phyloP scores from a whole-genome alignment of 2,329 filamentous ascomycete genomes.

The Lasiodiplodia sp. region DNA sequence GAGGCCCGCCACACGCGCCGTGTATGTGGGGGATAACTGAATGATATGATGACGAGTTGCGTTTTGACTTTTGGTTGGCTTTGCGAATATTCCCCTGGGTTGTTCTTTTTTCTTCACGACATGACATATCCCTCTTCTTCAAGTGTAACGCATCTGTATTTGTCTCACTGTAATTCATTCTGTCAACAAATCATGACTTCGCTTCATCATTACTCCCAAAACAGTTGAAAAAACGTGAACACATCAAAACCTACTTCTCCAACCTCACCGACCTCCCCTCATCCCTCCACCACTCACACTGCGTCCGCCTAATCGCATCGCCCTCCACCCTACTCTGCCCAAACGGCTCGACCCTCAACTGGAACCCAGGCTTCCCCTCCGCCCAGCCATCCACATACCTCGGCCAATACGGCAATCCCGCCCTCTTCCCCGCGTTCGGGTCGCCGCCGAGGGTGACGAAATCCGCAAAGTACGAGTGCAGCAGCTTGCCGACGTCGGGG shows the following conservation, averaged over 20 bases:
- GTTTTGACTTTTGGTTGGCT: not conserved
- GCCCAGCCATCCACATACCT: not conserved
- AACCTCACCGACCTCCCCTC: slow-evolving; percentile 34
- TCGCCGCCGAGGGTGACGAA: slow-evolving; percentile 17
- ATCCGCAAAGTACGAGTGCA: slow-evolving; percentile 17
- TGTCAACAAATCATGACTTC: too few relatives aligned
- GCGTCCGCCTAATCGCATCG: slow-evolving; percentile 37
- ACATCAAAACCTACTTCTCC: slow-evolving; percentile 32
- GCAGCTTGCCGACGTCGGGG: slow-evolving; percentile 2
- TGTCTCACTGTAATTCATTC: too few relatives aligned
- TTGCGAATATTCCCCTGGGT: not conserved
- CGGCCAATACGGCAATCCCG: slow-evolving; percentile 4
- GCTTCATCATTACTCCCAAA: too few relatives aligned
- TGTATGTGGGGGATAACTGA: not conserved
- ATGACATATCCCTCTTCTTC: too few relatives aligned
- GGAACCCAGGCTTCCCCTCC: not conserved
- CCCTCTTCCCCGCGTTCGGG: not conserved
- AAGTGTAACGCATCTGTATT: too few relatives aligned
- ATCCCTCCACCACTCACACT: slow-evolving; percentile 43
- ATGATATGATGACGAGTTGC: too few relatives aligned
- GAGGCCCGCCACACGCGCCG: slow-evolving; percentile 16
- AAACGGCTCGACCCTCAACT: slow-evolving; percentile 36
- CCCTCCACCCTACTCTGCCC: slow-evolving; percentile 39
- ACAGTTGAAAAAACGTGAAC: not conserved
- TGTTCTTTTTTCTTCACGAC: too few relatives aligned